A percentile compares a stretch with the other conserved stretches of the same genome.
Evolutionary conservation across 2,329 filamentous ascomycete genomes (phyloP).

Genomic region (Sclerotinia minor): DNA sequence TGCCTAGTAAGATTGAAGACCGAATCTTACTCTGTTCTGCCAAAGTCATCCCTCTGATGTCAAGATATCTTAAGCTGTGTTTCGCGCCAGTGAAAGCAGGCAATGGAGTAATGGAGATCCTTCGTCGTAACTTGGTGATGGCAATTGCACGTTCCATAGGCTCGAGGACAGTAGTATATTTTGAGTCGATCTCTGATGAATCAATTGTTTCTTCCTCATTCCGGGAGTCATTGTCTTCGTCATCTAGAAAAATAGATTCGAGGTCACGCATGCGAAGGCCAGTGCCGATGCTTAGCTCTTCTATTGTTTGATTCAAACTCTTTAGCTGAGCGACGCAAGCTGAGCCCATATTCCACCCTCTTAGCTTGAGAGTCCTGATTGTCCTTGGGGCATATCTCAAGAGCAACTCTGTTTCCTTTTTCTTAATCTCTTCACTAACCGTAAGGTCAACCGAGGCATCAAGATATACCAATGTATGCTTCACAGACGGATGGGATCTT

Average conservation of each 20-base stretch:
- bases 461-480: slow-evolving; percentile 17
- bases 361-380: slow-evolving; percentile 20
- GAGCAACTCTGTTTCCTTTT: slow-evolving; percentile 10
- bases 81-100: background rate
- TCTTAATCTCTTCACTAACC: slow-evolving; percentile 9
- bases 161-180: slow-evolving; percentile 24
- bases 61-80: slow-evolving; percentile 24
- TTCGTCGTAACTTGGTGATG: slow-evolving; percentile 29
- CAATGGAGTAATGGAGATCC: slow-evolving; percentile 23
- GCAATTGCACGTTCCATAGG: slow-evolving; percentile 31
- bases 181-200: slow-evolving; percentile 15
- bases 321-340: slow-evolving; percentile 12
- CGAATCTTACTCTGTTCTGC: slow-evolving; percentile 29
- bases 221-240: slow-evolving; percentile 3
- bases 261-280: slow-evolving; percentile 29
- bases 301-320: background rate
- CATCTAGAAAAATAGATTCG: slow-evolving; percentile 28
- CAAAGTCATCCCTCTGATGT: slow-evolving; percentile 26
- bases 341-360: slow-evolving; percentile 19
- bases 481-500: slow-evolving; percentile 51
- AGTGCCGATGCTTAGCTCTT: slow-evolving; percentile 26
- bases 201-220: slow-evolving; percentile 13
- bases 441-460: background rate
- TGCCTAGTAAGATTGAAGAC: slow-evolving; percentile 28
- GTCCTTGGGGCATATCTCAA: slow-evolving; percentile 13